These are phyloP conservation scores for Chalciporus chontae DNA, from an alignment of 768 basidiomycete species.

Conservation along the genomic window DNA sequence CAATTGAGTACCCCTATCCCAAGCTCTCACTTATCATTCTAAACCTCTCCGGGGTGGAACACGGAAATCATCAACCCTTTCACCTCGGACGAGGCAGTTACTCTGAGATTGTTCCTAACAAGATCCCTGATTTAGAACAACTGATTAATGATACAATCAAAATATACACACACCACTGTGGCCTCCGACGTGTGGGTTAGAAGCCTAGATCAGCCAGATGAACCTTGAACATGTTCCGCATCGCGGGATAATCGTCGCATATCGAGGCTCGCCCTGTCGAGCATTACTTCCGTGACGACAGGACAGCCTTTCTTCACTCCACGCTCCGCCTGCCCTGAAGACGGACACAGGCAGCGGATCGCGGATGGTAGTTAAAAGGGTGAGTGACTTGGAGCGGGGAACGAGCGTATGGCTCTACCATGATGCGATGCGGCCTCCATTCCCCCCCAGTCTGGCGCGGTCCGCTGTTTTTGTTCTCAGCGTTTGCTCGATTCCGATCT, in stretches of 20 bases:
- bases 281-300: neutral
- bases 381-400: neutral
- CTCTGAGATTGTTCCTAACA: neutral
- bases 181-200: neutral
- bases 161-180: too few relatives aligned
- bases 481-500: conserved; percentile 24
- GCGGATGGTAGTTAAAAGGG: neutral
- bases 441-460: neutral
- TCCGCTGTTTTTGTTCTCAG: conserved; percentile 16
- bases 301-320: neutral
- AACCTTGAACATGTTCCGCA: neutral
- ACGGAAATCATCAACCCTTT: neutral
- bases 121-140: neutral
- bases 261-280: neutral
- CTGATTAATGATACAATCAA: neutral
- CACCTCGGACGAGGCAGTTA: neutral
- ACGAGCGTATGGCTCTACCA: neutral
- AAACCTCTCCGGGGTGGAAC: neutral
- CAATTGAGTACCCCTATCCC: neutral
- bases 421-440: neutral
- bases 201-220: neutral
- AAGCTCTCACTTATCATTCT: too few relatives aligned
- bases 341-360: neutral
- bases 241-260: neutral
- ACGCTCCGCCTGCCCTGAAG: neutral